A percentile compares a stretch with the other conserved stretches of the same genome.
phyloP scores from a whole-genome alignment of 2,329 filamentous ascomycete genomes.

The Fonsecaea pugnacius region DNA sequence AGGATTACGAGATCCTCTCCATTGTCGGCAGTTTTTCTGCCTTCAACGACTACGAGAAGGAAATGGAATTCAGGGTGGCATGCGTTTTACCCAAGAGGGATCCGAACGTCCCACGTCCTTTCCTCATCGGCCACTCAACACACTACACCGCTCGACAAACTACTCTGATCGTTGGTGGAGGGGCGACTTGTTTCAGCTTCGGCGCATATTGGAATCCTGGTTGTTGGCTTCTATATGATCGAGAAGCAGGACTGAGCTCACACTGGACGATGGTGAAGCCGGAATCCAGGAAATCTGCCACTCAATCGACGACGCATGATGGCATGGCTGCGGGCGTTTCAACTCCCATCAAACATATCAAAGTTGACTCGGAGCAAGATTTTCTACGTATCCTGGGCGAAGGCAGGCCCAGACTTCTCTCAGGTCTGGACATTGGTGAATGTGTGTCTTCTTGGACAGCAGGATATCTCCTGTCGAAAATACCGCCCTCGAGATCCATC shows the following conservation, averaged over 20 bases:
- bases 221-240: slow-evolving; percentile 54
- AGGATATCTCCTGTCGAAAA: slow-evolving; percentile 66
- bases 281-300: slow-evolving; percentile 22
- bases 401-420: slow-evolving; percentile 68
- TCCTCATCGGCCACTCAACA: slow-evolving; percentile 72
- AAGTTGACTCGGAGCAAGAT: slow-evolving; percentile 19
- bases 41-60: slow-evolving; percentile 34
- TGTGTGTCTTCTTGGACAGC: slow-evolving; percentile 71
- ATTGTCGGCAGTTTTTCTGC: slow-evolving; percentile 39
- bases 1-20: slow-evolving; percentile 60
- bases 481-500: slow-evolving; percentile 67
- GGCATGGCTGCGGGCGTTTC: background rate
- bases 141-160: slow-evolving; percentile 53
- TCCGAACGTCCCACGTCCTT: slow-evolving; percentile 58
- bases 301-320: slow-evolving; percentile 4
- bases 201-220: slow-evolving; percentile 80
- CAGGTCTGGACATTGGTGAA: slow-evolving; percentile 66
- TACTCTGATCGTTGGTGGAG: slow-evolving; percentile 73
- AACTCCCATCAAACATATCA: slow-evolving; percentile 22
- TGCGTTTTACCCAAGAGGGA: slow-evolving; percentile 38
- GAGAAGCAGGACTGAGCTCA: slow-evolving; percentile 37
- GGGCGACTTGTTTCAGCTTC: slow-evolving; percentile 88
- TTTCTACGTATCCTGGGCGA: slow-evolving; percentile 65
- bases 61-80: slow-evolving; percentile 38
- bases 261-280: slow-evolving; percentile 42